Conservation (phyloP, 768 basidiomycete genomes). For the Mycena indigotica region DNA sequence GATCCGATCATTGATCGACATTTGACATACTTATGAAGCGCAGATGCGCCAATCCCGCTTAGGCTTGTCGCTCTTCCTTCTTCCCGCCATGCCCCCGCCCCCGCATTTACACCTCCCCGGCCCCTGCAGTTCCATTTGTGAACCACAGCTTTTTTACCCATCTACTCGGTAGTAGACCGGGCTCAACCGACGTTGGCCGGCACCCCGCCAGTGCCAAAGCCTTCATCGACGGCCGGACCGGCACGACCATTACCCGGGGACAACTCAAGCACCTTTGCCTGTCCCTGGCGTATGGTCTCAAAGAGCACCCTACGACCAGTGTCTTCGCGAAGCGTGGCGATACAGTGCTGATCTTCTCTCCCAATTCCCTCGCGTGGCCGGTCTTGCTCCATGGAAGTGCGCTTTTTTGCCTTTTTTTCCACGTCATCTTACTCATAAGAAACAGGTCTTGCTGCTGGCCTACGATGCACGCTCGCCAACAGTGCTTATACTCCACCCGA, state of each 20-base stretch:
- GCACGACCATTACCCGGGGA: constrained; percentile 21
- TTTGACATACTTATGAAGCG: no score
- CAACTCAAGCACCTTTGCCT: constrained; percentile 23
- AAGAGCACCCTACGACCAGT: constrained; percentile 23
- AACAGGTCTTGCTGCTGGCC: constrained; percentile 50
- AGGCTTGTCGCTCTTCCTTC: no score
- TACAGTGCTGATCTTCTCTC: constrained; percentile 54
- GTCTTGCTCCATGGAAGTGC: constrained; percentile 41
- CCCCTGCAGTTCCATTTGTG: constrained; percentile 23
- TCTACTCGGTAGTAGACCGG: constrained; percentile 20
- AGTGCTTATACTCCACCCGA: constrained; percentile 55
- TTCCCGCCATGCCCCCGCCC: constrained; percentile 18
- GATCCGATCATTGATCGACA: no score
- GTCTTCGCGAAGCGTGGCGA: constrained; percentile 39
- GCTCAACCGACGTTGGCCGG: constrained; percentile 14
- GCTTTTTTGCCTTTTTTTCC: background rate
- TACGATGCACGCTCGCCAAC: constrained; percentile 57
- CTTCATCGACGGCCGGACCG: constrained; percentile 26
- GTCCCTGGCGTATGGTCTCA: constrained; percentile 27
- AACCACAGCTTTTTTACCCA: constrained; percentile 28
- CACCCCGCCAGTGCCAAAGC: constrained; percentile 18
- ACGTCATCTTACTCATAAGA: background rate
- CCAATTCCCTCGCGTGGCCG: constrained; percentile 58
- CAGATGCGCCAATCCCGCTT: no score
- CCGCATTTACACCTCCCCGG: constrained; percentile 24